Evolutionary conservation across 2,329 filamentous ascomycete species (phyloP).

Genomic region (Beauveria sp.): DNA sequence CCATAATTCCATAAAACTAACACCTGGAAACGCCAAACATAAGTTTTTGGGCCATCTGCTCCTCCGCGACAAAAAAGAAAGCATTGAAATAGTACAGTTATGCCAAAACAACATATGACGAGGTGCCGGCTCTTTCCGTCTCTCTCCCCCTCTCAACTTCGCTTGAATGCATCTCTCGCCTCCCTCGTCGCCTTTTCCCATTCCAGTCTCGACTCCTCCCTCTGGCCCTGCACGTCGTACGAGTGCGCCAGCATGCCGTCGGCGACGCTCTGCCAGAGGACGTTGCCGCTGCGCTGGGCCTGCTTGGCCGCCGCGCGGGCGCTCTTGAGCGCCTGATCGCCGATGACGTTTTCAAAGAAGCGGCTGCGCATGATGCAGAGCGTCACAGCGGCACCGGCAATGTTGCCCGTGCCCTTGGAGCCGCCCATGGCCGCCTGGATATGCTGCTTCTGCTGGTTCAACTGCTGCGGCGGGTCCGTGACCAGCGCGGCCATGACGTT

Average conservation of each 20-base stretch:
- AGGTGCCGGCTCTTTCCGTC: background rate
- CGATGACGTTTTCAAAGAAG: slow-evolving; percentile 76
- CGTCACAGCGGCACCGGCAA: slow-evolving; percentile 73
- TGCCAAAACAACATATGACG: slow-evolving; percentile 13
- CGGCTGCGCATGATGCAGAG: slow-evolving; percentile 78
- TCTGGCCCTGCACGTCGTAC: slow-evolving; percentile 63
- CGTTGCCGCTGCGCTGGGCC: slow-evolving; percentile 61
- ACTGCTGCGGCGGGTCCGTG: slow-evolving; percentile 54
- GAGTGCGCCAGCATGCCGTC: slow-evolving; percentile 72
- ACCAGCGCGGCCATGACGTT: slow-evolving; percentile 63
- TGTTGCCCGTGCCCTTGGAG: slow-evolving; percentile 63
- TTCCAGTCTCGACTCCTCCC: slow-evolving; percentile 32
- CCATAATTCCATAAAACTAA: background rate
- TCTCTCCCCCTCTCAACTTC: slow-evolving; percentile 20
- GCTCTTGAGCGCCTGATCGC: slow-evolving; percentile 72
- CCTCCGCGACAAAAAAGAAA: background rate
- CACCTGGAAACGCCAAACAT: slow-evolving; percentile 5
- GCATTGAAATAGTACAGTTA: slow-evolving; percentile 17
- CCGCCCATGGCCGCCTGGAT: slow-evolving; percentile 66
- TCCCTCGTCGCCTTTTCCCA: slow-evolving; percentile 35
- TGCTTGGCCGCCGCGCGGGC: slow-evolving; percentile 61
- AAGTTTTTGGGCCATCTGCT: background rate
- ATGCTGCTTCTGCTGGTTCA: slow-evolving; percentile 71
- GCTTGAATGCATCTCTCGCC: slow-evolving; percentile 35
- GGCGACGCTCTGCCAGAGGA: slow-evolving; percentile 73